phyloP scores from a whole-genome alignment of 768 basidiomycete genomes.

The Chalciporus pseudorubinellus region DNA sequence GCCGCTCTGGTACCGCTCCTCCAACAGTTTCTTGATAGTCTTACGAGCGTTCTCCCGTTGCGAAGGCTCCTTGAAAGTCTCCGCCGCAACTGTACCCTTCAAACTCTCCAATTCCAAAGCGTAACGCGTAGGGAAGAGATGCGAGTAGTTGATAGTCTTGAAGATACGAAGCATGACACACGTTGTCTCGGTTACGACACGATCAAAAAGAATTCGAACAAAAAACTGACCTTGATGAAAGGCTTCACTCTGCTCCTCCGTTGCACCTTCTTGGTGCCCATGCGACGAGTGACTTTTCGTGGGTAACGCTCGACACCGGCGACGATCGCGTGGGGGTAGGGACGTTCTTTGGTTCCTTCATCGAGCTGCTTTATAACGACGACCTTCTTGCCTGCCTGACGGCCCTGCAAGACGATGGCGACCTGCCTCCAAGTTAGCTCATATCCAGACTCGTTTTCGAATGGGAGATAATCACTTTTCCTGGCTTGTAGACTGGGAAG shows the following conservation, averaged over 20 bases:
- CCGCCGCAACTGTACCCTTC: conserved; percentile 79
- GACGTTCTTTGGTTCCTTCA: conserved; percentile 94
- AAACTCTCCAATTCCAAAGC: conserved; percentile 93
- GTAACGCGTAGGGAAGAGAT: conserved; percentile 99
- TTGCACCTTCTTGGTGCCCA: conserved; percentile 94
- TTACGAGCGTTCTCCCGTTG: conserved; percentile 96
- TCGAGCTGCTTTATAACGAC: conserved; percentile 98
- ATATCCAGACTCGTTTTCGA: neutral
- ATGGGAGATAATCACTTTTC: conserved; percentile 58
- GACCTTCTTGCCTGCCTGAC: conserved; percentile 99
- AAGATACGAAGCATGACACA: neutral
- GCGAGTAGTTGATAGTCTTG: conserved; percentile 95
- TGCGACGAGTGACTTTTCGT: conserved; percentile 93
- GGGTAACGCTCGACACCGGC: conserved; percentile 99
- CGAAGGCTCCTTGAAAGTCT: conserved; percentile 97
- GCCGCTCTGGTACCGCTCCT: conserved; percentile 90
- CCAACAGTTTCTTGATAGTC: conserved; percentile 91
- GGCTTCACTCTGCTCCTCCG: conserved; percentile 97
- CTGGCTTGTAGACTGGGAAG: conserved; percentile 83
- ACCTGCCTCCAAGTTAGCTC: conserved; percentile 47
- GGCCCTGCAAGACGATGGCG: conserved; percentile 96
- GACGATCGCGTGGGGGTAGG: conserved; percentile 97
- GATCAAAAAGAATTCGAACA: neutral
- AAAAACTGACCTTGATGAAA: conserved; percentile 87
- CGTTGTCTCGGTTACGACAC: neutral